These are phyloP conservation scores for Pythium dissotocum DNA, from an alignment of 352 stramenopile species.

Conservation along the genomic window DNA sequence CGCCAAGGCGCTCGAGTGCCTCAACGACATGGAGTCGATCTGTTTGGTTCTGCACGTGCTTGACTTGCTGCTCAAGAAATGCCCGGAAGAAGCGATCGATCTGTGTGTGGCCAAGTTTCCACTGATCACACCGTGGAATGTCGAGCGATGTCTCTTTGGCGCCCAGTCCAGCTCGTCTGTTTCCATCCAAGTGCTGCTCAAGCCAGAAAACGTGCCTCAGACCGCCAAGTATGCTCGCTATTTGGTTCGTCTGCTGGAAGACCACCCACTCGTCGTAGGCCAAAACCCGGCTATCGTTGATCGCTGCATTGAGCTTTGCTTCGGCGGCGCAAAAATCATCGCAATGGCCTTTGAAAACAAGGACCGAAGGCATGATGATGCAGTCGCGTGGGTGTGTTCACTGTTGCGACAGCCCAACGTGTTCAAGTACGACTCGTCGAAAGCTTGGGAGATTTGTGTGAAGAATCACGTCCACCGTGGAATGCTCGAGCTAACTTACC, in stretches of 20 bases:
- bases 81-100: slow-evolving; percentile 62
- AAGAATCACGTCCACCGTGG: slow-evolving; percentile 44
- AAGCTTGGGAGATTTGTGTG: slow-evolving; percentile 60
- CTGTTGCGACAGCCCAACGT: slow-evolving; percentile 47
- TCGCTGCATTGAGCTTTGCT: slow-evolving; percentile 65
- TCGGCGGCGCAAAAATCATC: slow-evolving; percentile 44
- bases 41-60: slow-evolving; percentile 78
- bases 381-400: slow-evolving; percentile 40
- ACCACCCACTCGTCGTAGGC: slow-evolving; percentile 40
- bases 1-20: slow-evolving; percentile 39
- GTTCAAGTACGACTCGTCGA: slow-evolving; percentile 54
- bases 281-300: slow-evolving; percentile 54
- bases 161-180: slow-evolving; percentile 37
- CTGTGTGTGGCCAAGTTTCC: slow-evolving; percentile 74
- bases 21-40: slow-evolving; percentile 63
- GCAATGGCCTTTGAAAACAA: slow-evolving; percentile 55
- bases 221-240: slow-evolving; percentile 75
- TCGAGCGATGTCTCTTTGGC: slow-evolving; percentile 79
- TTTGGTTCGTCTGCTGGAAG: slow-evolving; percentile 63
- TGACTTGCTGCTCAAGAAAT: slow-evolving; percentile 83
- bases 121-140: slow-evolving; percentile 75
- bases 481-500: slow-evolving; percentile 49
- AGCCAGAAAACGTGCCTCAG: slow-evolving; percentile 44
- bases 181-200: slow-evolving; percentile 31
- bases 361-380: slow-evolving; percentile 25